Percentiles rank a stretch among this genome's conserved stretches.
Conservation (phyloP, 2,329 filamentous ascomycete species). For the Furcasterigmium furcatum region DNA sequence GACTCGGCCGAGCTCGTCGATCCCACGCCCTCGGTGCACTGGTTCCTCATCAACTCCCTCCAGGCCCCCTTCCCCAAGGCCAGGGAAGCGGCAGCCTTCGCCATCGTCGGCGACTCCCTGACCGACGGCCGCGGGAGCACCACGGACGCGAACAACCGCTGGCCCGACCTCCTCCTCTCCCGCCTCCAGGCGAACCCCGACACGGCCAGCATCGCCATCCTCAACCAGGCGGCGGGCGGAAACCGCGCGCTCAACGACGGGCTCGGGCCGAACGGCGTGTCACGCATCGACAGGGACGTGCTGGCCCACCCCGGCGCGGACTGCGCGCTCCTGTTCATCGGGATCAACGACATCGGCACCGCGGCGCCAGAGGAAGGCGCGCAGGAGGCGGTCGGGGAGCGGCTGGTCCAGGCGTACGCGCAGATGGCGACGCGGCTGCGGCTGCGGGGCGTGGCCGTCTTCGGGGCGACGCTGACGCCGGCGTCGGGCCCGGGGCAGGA, state of each 20-base stretch:
- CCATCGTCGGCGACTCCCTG: conserved; percentile 63
- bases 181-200: conserved; percentile 30
- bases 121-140: conserved; percentile 61
- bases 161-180: conserved; percentile 38
- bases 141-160: conserved; percentile 53
- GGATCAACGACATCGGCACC: conserved; percentile 62
- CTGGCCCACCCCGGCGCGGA: conserved; percentile 50
- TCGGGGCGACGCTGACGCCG: conserved; percentile 52
- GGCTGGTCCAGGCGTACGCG: conserved; percentile 49
- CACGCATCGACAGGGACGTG: conserved; percentile 57
- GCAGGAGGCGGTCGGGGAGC: conserved; percentile 41
- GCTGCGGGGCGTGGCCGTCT: conserved; percentile 47
- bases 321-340: conserved; percentile 59
- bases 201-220: conserved; percentile 40
- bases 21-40: conserved; percentile 33
- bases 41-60: conserved; percentile 58
- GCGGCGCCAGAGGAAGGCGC: conserved; percentile 34
- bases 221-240: conserved; percentile 62
- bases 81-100: conserved; percentile 35
- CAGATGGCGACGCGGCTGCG: conserved; percentile 55
- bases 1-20: conserved; percentile 28
- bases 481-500: conserved; percentile 40
- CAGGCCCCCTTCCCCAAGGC: conserved; percentile 46
- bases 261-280: conserved; percentile 54
- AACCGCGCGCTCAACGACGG: conserved; percentile 59